These are phyloP conservation scores for Colletotrichum higginsianum DNA, from an alignment of 2,329 filamentous ascomycete genomes.

Conservation along the genomic window DNA sequence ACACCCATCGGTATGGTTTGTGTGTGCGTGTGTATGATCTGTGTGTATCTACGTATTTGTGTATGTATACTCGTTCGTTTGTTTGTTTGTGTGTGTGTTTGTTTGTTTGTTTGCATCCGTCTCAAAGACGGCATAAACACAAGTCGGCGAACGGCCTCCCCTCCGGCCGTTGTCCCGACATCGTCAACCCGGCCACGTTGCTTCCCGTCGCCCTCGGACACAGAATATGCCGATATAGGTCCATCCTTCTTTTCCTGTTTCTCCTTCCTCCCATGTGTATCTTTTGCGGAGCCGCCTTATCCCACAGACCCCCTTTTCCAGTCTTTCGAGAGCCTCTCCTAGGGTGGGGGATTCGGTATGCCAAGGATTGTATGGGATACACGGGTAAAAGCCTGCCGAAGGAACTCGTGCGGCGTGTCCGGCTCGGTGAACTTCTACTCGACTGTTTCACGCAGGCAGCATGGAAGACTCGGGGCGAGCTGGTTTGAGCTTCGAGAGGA, in stretches of 20 bases:
- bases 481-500: too few species aligned
- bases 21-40: not conserved
- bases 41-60: constrained; percentile 7
- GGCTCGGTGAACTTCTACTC: not conserved
- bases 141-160: constrained; percentile 11
- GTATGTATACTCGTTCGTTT: not conserved
- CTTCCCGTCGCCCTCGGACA: constrained; percentile 19
- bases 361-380: constrained; percentile 1
- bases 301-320: not conserved
- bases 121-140: constrained; percentile 15
- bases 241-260: not conserved
- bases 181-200: constrained; percentile 21
- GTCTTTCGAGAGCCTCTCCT: not conserved
- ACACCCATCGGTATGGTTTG: not conserved
- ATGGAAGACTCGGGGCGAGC: too few species aligned
- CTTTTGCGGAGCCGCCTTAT: constrained; percentile 2
- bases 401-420: not conserved
- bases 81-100: constrained; percentile 34
- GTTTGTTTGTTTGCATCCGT: constrained; percentile 24
- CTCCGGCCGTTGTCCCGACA: constrained; percentile 17
- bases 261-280: too few species aligned
- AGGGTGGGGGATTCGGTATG: not conserved
- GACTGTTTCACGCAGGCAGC: not conserved
- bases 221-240: not conserved
- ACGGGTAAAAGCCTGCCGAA: not conserved